phyloP scores from a whole-genome alignment of 1,284 basidiomycete genomes.

The Ganoderma multipileum region DNA sequence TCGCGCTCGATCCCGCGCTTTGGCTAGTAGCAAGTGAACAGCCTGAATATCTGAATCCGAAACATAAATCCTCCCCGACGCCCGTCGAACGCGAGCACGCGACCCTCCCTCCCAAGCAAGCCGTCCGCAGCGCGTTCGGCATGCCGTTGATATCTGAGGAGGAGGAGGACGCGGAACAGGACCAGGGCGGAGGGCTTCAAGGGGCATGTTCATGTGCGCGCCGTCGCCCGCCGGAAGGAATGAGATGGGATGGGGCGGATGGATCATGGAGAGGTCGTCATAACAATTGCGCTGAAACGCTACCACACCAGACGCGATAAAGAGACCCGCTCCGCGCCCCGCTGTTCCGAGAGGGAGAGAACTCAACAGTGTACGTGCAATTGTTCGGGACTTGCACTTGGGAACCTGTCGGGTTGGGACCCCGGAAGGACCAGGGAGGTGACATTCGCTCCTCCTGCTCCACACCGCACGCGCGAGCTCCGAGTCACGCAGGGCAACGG shows the following conservation, averaged over 20 bases:
- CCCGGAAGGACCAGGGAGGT: not conserved
- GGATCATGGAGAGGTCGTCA: too few species aligned
- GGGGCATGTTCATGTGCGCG: conserved; percentile 9
- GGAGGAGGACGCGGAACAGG: not conserved
- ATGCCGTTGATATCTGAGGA: not conserved
- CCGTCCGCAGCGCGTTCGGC: not conserved
- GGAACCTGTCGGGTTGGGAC: not conserved
- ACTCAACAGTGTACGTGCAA: not conserved
- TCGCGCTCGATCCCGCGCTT: not conserved
- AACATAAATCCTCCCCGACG: not conserved
- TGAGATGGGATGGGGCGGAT: not conserved
- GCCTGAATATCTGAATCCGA: not conserved
- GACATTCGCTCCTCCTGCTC: not conserved
- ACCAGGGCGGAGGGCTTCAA: not conserved
- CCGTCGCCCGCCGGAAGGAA: not conserved
- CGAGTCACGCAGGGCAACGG: not conserved
- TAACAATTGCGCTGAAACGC: conserved; percentile 18
- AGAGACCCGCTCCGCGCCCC: not conserved
- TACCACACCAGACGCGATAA: not conserved
- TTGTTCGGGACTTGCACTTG: not conserved
- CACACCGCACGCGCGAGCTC: not conserved
- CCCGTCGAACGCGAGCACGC: not conserved
- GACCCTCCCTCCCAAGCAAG: not conserved
- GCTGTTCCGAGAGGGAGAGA: not conserved
- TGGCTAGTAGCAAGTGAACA: not conserved